These are phyloP conservation scores for Pichia norvegensis DNA, from an alignment of 1,139 yeast genomes.

Conservation along the genomic window DNA sequence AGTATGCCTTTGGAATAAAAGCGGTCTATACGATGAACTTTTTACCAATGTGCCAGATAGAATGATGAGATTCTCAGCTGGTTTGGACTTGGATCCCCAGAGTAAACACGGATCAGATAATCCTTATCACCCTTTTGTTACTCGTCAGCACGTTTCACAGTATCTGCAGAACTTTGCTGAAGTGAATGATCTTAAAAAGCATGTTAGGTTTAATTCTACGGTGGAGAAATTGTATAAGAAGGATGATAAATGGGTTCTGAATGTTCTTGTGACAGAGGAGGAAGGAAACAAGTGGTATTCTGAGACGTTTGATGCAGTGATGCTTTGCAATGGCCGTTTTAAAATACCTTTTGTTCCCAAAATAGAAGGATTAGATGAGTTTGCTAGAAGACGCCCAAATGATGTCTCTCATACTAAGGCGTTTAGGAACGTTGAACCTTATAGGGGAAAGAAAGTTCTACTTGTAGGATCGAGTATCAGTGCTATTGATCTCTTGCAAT, in stretches of 20 bases:
- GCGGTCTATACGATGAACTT: conserved; percentile 34
- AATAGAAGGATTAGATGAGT: conserved; percentile 36
- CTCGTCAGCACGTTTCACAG: conserved; percentile 29
- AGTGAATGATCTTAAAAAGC: conserved; percentile 27
- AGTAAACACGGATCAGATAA: conserved; percentile 22
- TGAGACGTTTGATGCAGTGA: conserved; percentile 37
- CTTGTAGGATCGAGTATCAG: conserved; percentile 46
- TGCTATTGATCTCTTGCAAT: conserved; percentile 45
- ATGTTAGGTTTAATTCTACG: conserved; percentile 34
- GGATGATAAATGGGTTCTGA: conserved; percentile 17
- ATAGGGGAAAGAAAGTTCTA: conserved; percentile 37
- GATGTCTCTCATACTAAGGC: conserved; percentile 38
- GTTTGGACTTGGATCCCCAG: conserved; percentile 7
- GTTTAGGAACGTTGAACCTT: conserved; percentile 31
- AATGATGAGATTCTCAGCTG: conserved; percentile 36
- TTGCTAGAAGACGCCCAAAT: conserved; percentile 30
- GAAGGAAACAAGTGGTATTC: conserved; percentile 28
- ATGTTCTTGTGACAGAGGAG: conserved; percentile 16
- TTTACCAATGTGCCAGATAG: conserved; percentile 42
- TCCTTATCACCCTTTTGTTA: conserved; percentile 38
- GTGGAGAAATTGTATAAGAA: conserved; percentile 33
- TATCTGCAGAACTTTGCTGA: conserved; percentile 27
- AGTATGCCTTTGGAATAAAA: conserved; percentile 30
- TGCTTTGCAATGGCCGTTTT: conserved; percentile 40
- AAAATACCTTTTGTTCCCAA: conserved; percentile 41